phyloP scores from a whole-genome alignment of 2,329 filamentous ascomycete species.

The Colletotrichum magnum region DNA sequence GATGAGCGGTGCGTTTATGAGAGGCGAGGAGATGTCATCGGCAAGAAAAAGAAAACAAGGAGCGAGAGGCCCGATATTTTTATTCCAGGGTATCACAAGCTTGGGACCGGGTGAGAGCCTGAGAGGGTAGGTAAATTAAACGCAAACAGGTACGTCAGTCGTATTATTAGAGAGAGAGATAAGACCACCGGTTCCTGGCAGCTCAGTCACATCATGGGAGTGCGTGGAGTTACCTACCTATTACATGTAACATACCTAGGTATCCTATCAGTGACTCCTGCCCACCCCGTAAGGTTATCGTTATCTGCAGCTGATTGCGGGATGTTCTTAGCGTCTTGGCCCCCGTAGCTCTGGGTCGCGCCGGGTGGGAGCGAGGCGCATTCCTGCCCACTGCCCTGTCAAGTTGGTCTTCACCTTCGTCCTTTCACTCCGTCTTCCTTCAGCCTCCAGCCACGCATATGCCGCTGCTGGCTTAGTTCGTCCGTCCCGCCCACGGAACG shows the following conservation, averaged over 20 bases:
- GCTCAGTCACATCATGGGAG: conserved; percentile 37
- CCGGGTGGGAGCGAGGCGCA: conserved; percentile 11
- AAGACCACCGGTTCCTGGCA: conserved; percentile 34
- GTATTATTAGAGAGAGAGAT: conserved; percentile 34
- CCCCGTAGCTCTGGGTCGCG: conserved; percentile 2
- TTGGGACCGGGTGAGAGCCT: not conserved
- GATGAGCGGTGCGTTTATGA: not conserved
- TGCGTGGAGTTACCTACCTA: conserved; percentile 15
- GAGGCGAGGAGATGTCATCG: not conserved
- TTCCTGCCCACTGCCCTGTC: not conserved
- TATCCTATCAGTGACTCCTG: conserved; percentile 18
- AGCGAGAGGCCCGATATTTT: conserved; percentile 4
- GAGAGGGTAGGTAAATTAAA: not conserved
- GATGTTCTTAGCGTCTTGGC: conserved; percentile 32
- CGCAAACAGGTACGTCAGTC: conserved; percentile 36
- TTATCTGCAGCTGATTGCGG: conserved; percentile 34
- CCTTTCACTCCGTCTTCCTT: conserved; percentile 7
- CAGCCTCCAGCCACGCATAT: conserved; percentile 2
- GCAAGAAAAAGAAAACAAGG: not conserved
- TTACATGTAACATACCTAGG: not conserved
- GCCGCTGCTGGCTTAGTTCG: not conserved
- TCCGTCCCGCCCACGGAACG: conserved; percentile 1
- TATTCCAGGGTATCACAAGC: conserved; percentile 23
- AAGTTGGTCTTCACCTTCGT: not conserved
- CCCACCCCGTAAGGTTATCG: conserved; percentile 21